phyloP scores from a whole-genome alignment of 2,329 filamentous ascomycete species.

The Ceratocystis lukuohia region DNA sequence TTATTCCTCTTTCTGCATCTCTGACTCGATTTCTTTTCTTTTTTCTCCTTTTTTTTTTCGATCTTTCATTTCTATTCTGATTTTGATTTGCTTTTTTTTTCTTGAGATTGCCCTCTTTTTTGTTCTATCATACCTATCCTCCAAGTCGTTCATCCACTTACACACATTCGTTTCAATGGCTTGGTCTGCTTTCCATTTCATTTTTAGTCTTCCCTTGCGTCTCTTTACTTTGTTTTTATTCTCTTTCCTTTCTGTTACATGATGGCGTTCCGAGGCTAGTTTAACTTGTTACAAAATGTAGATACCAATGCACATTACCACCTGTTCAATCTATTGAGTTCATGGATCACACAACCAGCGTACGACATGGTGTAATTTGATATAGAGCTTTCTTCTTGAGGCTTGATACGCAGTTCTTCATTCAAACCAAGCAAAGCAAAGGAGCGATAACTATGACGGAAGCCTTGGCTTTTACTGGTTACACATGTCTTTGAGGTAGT shows the following conservation, averaged over 20 bases:
- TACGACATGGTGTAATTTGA: background rate
- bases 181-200: background rate
- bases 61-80: constrained; percentile 2
- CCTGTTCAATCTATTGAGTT: background rate
- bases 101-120: background rate
- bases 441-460: too few species aligned
- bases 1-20: constrained; percentile 2
- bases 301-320: constrained; percentile 8
- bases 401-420: background rate
- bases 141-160: background rate
- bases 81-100: background rate
- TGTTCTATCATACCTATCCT: background rate
- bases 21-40: background rate
- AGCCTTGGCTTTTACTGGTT: too few species aligned
- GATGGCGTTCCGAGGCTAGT: constrained; percentile 18
- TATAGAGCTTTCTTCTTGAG: background rate
- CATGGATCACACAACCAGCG: background rate
- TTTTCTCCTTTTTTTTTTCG: background rate
- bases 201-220: constrained; percentile 9
- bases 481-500: too few species aligned
- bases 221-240: constrained; percentile 7
- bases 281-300: constrained; percentile 13
- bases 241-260: constrained; percentile 9
- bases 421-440: too few species aligned
- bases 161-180: background rate